Evolutionary conservation across 1,284 basidiomycete species (phyloP).

Genomic region (Singerocomus rubriflavus): DNA sequence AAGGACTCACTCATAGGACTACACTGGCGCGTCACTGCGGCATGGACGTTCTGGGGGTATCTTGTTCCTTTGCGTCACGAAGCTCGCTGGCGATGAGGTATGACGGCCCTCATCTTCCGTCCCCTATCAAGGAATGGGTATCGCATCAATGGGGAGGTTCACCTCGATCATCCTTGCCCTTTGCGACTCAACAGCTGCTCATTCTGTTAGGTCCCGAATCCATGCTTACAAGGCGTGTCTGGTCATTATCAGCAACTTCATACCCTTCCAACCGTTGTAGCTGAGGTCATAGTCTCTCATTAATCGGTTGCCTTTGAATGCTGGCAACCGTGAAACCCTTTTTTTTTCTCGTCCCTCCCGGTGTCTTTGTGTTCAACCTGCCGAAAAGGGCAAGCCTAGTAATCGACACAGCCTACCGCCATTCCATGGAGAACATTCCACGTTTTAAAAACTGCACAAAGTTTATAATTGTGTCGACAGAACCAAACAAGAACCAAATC

Average conservation of each 20-base stretch:
- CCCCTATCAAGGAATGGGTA: neutral
- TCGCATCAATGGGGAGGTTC: conserved; percentile 2
- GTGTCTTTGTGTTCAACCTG: neutral
- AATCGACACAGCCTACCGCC: conserved; percentile 21
- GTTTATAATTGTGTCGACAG: conserved; percentile 22
- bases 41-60: neutral
- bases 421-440: conserved; percentile 31
- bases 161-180: conserved; percentile 7
- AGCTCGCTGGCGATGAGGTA: neutral
- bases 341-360: neutral
- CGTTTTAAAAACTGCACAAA: conserved; percentile 5
- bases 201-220: conserved; percentile 6
- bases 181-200: neutral
- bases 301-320: neutral
- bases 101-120: neutral
- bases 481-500: conserved; percentile 20
- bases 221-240: conserved; percentile 21
- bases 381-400: conserved; percentile 19
- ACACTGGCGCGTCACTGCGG: neutral
- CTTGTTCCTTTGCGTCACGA: neutral
- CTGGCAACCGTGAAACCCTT: neutral
- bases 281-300: conserved; percentile 4
- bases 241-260: conserved; percentile 7
- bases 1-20: neutral
- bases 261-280: neutral